Conservation (phyloP, 805 yeast genomes). For the Metschnikowia kunwiensis region DNA sequence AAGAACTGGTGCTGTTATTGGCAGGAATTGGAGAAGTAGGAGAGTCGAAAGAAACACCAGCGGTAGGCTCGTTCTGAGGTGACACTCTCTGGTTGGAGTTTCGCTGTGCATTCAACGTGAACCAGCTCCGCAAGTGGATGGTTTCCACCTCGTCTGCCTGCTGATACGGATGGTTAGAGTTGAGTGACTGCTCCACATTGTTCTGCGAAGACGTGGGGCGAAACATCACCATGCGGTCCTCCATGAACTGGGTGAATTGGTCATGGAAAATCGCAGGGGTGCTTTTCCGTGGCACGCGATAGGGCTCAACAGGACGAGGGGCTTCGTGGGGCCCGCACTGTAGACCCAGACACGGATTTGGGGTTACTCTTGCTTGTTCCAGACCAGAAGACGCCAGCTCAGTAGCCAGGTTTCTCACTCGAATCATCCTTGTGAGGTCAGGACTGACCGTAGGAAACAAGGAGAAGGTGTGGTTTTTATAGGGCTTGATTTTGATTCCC, state of each 20-base stretch:
- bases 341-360: slow-evolving; percentile 14
- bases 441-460: slow-evolving; percentile 6
- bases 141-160: slow-evolving; percentile 3
- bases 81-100: background rate
- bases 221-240: slow-evolving; percentile 17
- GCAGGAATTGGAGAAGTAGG: slow-evolving; percentile 3
- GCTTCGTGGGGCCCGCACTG: slow-evolving; percentile 15
- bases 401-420: background rate
- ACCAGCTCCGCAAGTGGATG: slow-evolving; percentile 7
- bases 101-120: slow-evolving; percentile 2
- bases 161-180: slow-evolving; percentile 17
- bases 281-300: slow-evolving; percentile 4
- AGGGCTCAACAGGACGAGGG: slow-evolving; percentile 13
- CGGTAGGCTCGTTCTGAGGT: slow-evolving; percentile 1
- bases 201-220: slow-evolving; percentile 18
- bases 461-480: slow-evolving; percentile 4
- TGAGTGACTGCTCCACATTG: slow-evolving; percentile 14
- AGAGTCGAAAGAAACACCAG: slow-evolving; percentile 1
- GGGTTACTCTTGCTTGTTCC: slow-evolving; percentile 2
- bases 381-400: slow-evolving; percentile 3
- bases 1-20: slow-evolving; percentile 13
- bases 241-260: slow-evolving; percentile 17
- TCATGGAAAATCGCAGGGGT: slow-evolving; percentile 14
- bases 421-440: slow-evolving; percentile 1
- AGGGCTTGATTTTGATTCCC: background rate